A percentile compares a stretch with the other conserved stretches of the same genome.
These are phyloP conservation scores for Suillus bovinus DNA, from an alignment of 768 basidiomycete species.

Conservation along the genomic window DNA sequence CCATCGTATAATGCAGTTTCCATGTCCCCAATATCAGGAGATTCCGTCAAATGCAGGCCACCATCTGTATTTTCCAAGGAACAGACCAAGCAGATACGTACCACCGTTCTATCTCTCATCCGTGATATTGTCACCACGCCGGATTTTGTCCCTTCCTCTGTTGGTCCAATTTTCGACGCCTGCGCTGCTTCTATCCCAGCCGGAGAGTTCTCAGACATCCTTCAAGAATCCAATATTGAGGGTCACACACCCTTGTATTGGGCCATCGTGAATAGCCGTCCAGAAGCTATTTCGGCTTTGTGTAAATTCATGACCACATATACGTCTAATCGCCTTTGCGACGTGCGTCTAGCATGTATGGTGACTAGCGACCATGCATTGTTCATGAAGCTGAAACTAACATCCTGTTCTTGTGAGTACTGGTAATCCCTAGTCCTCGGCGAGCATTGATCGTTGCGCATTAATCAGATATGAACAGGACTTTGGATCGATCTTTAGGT, in stretches of 20 bases:
- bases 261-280: neutral
- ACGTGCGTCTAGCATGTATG: neutral
- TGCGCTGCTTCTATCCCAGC: constrained; percentile 1
- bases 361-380: neutral
- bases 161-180: neutral
- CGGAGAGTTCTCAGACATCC: neutral
- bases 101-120: constrained; percentile 3
- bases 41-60: neutral
- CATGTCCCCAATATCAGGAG: neutral
- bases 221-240: neutral
- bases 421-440: neutral
- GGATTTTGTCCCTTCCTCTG: neutral
- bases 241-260: neutral
- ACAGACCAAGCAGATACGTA: neutral
- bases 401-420: neutral
- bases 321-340: neutral
- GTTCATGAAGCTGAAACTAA: neutral
- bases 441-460: neutral
- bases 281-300: neutral
- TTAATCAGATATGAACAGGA: neutral
- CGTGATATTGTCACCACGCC: neutral
- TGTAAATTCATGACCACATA: neutral
- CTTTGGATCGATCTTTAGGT: neutral
- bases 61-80: neutral
- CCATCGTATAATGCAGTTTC: neutral